Evolutionary conservation across 2,329 filamentous ascomycete genomes (phyloP).

Genomic region (Fusarium pilosicola): DNA sequence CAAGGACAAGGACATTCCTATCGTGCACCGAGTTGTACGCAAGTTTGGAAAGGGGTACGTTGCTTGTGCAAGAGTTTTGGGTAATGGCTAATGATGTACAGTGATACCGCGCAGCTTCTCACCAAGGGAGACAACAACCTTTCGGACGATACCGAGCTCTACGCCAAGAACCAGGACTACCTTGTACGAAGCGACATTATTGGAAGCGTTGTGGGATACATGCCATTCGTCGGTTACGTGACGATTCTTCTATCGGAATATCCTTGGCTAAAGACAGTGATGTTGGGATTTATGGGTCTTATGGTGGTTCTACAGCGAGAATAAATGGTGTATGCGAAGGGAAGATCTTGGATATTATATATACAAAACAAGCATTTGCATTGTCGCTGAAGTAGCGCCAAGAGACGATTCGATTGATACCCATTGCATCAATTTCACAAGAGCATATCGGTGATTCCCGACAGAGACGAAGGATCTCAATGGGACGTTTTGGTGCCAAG

Average conservation of each 20-base stretch:
- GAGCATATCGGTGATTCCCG: conserved; percentile 15
- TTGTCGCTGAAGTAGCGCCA: not conserved
- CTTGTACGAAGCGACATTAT: conserved; percentile 90
- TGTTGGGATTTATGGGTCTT: conserved; percentile 94
- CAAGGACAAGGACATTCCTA: conserved; percentile 93
- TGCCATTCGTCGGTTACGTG: conserved; percentile 96
- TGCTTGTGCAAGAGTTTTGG: no score
- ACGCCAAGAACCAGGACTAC: conserved; percentile 87
- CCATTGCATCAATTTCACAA: conserved; percentile 5
- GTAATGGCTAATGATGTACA: conserved; percentile 41
- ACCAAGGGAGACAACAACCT: conserved; percentile 98
- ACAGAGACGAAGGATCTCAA: not conserved
- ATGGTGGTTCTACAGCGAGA: conserved; percentile 93
- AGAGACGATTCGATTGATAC: conserved; percentile 24
- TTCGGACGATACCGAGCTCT: conserved; percentile 89
- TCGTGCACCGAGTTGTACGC: conserved; percentile 92
- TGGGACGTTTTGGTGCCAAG: conserved; percentile 11
- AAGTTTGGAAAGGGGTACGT: conserved; percentile 70
- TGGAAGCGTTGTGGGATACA: conserved; percentile 89
- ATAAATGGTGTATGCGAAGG: conserved; percentile 53
- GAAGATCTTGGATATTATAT: not conserved
- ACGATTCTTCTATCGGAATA: conserved; percentile 96
- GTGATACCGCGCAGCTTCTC: conserved; percentile 74
- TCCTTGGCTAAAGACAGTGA: conserved; percentile 95
- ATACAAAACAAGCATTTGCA: not conserved